Percentiles rank a stretch among this genome's conserved stretches.
Evolutionary conservation across 306 rosid genomes (phyloP).

Genomic region (Rubus idaeus): DNA sequence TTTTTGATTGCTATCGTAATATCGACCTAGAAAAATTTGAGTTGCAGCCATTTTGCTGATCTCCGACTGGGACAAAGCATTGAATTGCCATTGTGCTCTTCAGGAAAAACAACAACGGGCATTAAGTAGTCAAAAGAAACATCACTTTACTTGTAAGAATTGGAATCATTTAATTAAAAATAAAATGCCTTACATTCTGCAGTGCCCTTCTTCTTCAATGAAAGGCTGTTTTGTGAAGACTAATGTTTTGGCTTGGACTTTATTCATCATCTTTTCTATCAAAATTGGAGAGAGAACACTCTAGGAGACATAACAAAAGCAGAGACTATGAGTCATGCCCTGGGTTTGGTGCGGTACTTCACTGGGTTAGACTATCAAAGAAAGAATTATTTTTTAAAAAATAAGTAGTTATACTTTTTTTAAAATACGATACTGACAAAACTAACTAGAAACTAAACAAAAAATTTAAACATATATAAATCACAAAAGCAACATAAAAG

Average conservation of each 20-base stretch:
- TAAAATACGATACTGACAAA: background rate
- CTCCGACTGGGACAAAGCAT: conserved; percentile 59
- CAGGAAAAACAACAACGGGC: conserved; percentile 5
- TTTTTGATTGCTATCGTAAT: conserved; percentile 45
- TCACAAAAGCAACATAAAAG: background rate
- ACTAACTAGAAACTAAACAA: background rate
- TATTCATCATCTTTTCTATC: conserved; percentile 34
- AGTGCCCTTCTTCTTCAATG: conserved; percentile 69
- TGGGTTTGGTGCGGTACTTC: background rate
- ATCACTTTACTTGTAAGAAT: background rate
- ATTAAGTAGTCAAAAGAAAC: background rate
- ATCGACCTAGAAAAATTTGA: conserved; percentile 57
- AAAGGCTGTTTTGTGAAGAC: conserved; percentile 74
- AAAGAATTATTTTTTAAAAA: background rate
- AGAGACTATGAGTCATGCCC: background rate
- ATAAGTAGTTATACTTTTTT: background rate
- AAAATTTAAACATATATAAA: background rate
- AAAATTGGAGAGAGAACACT: background rate
- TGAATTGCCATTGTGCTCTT: conserved; percentile 68
- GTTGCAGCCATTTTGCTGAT: conserved; percentile 62
- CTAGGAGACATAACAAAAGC: background rate
- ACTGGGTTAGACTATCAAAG: background rate
- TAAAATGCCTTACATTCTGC: conserved; percentile 48
- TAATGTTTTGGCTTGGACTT: conserved; percentile 41
- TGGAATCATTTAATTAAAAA: background rate